Evolutionary conservation across 2,329 filamentous ascomycete species (phyloP).

Genomic region (Fusarium staphyleae): DNA sequence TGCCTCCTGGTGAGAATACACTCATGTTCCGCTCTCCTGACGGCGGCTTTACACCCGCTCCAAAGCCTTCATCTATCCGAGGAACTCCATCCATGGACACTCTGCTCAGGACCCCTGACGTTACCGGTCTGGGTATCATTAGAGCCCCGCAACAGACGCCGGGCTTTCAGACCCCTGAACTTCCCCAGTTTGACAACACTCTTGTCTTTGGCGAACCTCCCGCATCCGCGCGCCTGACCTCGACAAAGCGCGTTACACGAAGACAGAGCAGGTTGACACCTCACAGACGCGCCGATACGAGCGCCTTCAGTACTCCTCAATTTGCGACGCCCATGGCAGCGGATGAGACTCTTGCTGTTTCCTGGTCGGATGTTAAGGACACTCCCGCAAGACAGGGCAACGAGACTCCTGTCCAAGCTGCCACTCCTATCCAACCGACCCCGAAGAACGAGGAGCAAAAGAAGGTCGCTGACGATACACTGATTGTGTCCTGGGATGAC

Average conservation of each 20-base stretch:
- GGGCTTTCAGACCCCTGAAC: conserved; percentile 15
- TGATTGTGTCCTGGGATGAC: background rate
- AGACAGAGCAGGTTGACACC: conserved; percentile 12
- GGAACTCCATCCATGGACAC: conserved; percentile 1
- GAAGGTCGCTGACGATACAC: background rate
- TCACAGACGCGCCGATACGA: background rate
- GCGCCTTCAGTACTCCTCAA: background rate
- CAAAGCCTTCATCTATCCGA: background rate
- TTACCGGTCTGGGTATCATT: conserved; percentile 6
- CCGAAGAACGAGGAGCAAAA: background rate
- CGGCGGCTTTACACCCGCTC: background rate
- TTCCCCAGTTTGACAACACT: conserved; percentile 12
- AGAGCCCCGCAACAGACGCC: background rate
- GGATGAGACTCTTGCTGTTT: background rate
- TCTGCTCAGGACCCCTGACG: conserved; percentile 10
- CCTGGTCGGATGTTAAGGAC: background rate
- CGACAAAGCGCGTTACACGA: conserved; percentile 2
- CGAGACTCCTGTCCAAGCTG: background rate
- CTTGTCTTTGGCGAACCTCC: conserved; percentile 5
- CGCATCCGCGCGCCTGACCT: background rate
- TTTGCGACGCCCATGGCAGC: background rate
- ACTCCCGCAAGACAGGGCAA: background rate
- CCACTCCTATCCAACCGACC: background rate
- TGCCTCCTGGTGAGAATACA: conserved; percentile 15
- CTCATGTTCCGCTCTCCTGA: conserved; percentile 4